Evolutionary conservation across 2,329 filamentous ascomycete genomes (phyloP).

Genomic region (Drechslerella dactyloides): DNA sequence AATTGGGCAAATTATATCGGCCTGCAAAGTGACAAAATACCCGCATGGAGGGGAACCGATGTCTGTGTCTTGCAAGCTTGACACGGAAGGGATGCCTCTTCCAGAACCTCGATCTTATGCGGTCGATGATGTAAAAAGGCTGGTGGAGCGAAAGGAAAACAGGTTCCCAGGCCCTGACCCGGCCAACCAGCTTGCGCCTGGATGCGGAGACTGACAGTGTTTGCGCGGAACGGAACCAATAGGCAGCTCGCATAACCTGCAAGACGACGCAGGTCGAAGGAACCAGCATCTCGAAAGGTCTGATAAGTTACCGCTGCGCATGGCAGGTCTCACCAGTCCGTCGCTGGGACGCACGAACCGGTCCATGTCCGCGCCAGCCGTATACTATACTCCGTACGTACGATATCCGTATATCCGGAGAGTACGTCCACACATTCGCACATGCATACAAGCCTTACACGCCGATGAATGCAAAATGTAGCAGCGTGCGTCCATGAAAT

Average conservation of each 20-base stretch:
- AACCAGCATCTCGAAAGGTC: conserved; percentile 4
- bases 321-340: not conserved
- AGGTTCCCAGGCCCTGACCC: not conserved
- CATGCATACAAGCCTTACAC: not conserved
- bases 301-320: conserved; percentile 5
- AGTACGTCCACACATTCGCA: not conserved
- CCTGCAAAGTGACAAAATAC: conserved; percentile 40
- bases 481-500: not conserved
- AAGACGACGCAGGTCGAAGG: not conserved
- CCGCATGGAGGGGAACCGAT: conserved; percentile 22
- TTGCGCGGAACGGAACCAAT: conserved; percentile 5
- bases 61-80: conserved; percentile 9
- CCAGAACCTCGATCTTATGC: conserved; percentile 2
- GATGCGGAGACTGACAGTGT: conserved; percentile 7
- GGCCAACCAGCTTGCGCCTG: not conserved
- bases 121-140: conserved; percentile 2
- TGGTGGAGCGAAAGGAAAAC: not conserved
- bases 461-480: no score
- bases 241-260: conserved; percentile 1
- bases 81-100: conserved; percentile 7
- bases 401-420: no score
- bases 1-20: not conserved
- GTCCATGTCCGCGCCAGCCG: not conserved
- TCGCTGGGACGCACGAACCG: not conserved
- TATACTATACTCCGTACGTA: no score